Base-by-base conservation (phyloP, 768 basidiomycete genomes). In the Exsudoporus frostii region DNA sequence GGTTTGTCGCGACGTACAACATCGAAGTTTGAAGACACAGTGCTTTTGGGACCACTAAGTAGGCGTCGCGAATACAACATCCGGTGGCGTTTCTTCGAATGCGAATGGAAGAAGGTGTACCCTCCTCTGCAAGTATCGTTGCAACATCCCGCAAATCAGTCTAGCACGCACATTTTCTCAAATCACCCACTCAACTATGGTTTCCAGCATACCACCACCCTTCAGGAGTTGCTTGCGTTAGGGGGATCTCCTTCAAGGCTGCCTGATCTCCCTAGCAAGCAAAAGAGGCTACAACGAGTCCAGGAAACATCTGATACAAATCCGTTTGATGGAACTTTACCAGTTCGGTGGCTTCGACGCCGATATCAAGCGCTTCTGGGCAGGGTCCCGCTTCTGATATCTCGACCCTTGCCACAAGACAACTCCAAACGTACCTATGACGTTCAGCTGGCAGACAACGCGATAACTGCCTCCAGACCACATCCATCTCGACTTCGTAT, bases 11-110 rank as follows among this genome's bases (percentile, higher is more conserved):
- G 65, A n/a, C 79, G 80, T 20, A 83, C 82, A 29, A 69, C 84
- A 55, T 78, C 81, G 19, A 56, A 66, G 3, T 85, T 86, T 9
- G 74, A 79, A 51, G 85, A 88, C 48, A 82, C 83, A 2, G 65
- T 65, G 27, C 59, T 86, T 4, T 70, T 88, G 32, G 89, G 88
- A 3, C 79, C 76, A 10, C 73, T 90, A 39, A 88, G 86, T 73
- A 87, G 81, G 63, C 81, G 90, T 33, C 79, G 89, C 40, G 81
- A 90, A 65, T 76, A 83, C 45, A 92, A 93, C 68, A 75, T 84
- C 42, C 82, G 82, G 20, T 81, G 85, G 82, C 80, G 82, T 20
- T 88, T 76, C 62, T 90, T 83, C 67, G 70, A 65, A 15, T 59
- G 56, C 10, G 80, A 88, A 63, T 74, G 74, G 57, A 78, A 74